Base-by-base conservation (phyloP, 768 basidiomycete species). In the Jaapia argillacea region DNA sequence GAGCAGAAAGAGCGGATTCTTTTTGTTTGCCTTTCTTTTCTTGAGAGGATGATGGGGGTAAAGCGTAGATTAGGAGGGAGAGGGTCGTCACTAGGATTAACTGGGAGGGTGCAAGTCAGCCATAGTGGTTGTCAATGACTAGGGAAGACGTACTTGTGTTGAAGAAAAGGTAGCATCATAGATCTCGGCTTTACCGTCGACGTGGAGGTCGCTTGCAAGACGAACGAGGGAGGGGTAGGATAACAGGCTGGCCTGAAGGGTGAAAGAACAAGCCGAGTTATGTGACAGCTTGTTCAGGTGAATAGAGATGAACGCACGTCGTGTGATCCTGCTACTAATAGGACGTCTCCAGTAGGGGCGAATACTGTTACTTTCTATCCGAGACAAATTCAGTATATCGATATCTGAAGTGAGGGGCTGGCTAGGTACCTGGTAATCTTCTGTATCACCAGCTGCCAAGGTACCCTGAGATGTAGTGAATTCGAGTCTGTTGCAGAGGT, bases 281-380 rank as follows among this genome's bases (percentile, higher is more conserved):
- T n/a, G 48, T 43, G 23, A 61, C 36, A 24, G 57, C 39, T 33
- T 16, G 31, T 45, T 43, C 23, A 43, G 44, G n/a, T 45, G 36
- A 20, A 42, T 43, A 3, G 37, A 44, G 45, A 47, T 38, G 10
- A 31, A 52, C 71, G 49, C 54, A 91, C 87, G 55, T 81, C 73
- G 53, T 77, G 77, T 47, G 74, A 72, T 3, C 90, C 89, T 20
- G 80, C 88, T 26, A 81, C 75, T 3, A 78, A 83, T 4, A 94
- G 57, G 31, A 83, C 58, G 21, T 63, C 68, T 20, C 74, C 71
- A 51, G 81, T 70, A 4, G 80, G 79, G 31, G 91, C 91, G 44
- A 97, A 65, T 2, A 77, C 72, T 1, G 91, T 92, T 20, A 92
- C 81, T 79, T 88, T 93, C 93, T 96, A 57, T 42, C n/a, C n/a